Percentiles rank a stretch among this genome's conserved stretches.
Evolutionary conservation across 2,329 filamentous ascomycete genomes (phyloP).

Genomic region (Aspergillus sp.): DNA sequence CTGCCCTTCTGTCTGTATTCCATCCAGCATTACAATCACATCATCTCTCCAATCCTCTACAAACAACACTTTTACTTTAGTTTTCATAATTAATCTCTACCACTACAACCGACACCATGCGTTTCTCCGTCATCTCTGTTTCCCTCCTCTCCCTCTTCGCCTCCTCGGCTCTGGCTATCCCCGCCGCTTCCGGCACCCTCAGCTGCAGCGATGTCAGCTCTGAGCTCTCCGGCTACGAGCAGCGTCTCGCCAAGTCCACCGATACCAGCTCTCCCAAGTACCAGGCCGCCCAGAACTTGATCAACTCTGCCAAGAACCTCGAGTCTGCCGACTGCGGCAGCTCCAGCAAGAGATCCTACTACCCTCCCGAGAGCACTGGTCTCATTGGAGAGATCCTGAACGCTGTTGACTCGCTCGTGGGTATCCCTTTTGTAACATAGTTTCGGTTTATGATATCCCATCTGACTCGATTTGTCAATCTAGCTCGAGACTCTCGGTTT

Average conservation of each 20-base stretch:
- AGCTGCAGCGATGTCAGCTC: neutral
- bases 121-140: constrained; percentile 3
- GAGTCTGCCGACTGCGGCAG: neutral
- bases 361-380: neutral
- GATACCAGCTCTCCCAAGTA: neutral
- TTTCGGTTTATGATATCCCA: neutral
- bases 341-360: neutral
- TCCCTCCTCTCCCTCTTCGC: neutral
- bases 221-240: neutral
- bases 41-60: neutral
- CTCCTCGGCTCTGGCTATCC: neutral
- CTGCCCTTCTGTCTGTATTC: neutral
- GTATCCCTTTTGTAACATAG: too few species aligned
- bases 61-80: neutral
- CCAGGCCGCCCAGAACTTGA: neutral
- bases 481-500: neutral
- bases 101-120: neutral
- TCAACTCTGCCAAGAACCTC: neutral
- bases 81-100: neutral
- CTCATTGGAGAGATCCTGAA: neutral
- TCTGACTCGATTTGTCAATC: neutral
- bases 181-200: neutral
- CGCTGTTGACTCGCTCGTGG: too few species aligned
- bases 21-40: neutral
- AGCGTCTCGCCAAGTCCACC: neutral